Base-by-base conservation (phyloP, 768 basidiomycete species). In the Pleurotus eryngii region DNA sequence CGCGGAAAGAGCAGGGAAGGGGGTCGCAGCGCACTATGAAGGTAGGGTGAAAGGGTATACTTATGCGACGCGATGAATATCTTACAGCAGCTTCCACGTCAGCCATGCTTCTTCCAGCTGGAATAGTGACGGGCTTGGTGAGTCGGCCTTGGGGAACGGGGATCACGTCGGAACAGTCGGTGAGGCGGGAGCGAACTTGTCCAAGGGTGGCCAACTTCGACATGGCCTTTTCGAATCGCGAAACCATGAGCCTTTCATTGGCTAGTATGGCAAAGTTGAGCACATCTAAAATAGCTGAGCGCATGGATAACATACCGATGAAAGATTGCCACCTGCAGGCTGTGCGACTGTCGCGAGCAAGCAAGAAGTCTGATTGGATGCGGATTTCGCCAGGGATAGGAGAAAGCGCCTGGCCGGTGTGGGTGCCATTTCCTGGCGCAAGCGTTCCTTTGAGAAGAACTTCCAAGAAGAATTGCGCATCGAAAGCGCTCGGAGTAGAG, bases 261-360 rank as follows among this genome's bases (percentile, higher is more conserved):
- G 50, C 67, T 67, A 49, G 6, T 24, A 45, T 51, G 18, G 9
- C 11, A 18, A 27, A 26, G 56, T 35, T 24, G 12, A 15, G n/a
- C 8, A 40, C 17, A 24, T 37, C 17, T 26, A 15, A 7, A 5
- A 17, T 6, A 7, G 26, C n/a, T 20, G 12, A 11, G 15, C 2
- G 46, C 17, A 39, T 14, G 20, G 24, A 8, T 30, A 17, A 45
- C 62, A 55, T 50, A 69, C 69, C 56, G 46, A 75, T 65, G 61
- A 71, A 69, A 3, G 68, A 65, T 57, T 77, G 76, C 75, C 76
- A 77, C 53, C 65, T 57, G 64, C 76, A 76, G 14, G 76, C 73
- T 18, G 76, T 76, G 35, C 68, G 67, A 38, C 60, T 26, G 53
- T 71, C 65, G 15, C 68, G 66, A 18, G 69, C 67, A 15, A 71